These are phyloP conservation scores for Penicillium atrosanguineum DNA, from an alignment of 495 filamentous ascomycete species.

Conservation along the genomic window DNA sequence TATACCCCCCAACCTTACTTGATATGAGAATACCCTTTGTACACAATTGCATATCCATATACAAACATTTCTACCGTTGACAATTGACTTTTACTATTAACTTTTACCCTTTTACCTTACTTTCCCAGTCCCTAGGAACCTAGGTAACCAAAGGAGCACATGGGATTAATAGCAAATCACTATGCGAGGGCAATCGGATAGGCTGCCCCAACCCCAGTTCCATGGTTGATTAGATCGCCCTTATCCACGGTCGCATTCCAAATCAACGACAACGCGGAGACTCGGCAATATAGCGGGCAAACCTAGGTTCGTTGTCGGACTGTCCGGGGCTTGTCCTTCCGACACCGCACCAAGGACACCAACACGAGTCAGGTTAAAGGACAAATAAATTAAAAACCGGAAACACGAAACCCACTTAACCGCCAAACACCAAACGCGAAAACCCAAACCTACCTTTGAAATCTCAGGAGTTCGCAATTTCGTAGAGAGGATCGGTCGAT, in stretches of 20 bases:
- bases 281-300: background rate
- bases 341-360: background rate
- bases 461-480: background rate
- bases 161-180: background rate
- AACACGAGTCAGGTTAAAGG: background rate
- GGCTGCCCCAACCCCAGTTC: background rate
- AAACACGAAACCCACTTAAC: too few relatives aligned
- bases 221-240: background rate
- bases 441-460: background rate
- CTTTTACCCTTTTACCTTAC: background rate
- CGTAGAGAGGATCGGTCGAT: background rate
- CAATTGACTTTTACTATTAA: too few relatives aligned
- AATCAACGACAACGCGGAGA: background rate
- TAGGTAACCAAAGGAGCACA: background rate
- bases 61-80: background rate
- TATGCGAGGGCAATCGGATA: background rate
- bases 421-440: background rate
- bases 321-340: too few relatives aligned
- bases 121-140: background rate
- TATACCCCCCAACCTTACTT: slow-evolving; percentile 9
- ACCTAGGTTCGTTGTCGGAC: too few relatives aligned
- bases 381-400: background rate
- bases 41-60: background rate
- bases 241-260: background rate
- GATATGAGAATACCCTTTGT: slow-evolving; percentile 7